phyloP scores from a whole-genome alignment of 192 early-diverging fungal species.

The Podila epicladia region DNA sequence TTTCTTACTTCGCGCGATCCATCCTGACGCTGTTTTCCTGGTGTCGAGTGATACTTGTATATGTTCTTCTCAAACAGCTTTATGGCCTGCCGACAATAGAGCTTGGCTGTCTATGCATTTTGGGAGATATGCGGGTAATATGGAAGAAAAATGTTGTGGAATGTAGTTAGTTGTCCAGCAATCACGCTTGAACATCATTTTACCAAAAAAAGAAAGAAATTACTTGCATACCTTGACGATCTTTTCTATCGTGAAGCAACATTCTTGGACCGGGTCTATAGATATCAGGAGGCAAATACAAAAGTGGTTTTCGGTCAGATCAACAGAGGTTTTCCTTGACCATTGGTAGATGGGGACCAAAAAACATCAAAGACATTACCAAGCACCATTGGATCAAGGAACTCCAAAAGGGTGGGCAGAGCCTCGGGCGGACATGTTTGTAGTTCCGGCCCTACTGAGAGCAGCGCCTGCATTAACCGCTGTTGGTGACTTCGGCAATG shows the following conservation, averaged over 20 bases:
- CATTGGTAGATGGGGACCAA: background rate
- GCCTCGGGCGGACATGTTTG: slow-evolving; percentile 23
- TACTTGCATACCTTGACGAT: slow-evolving; percentile 22
- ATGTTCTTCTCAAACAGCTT: slow-evolving; percentile 28
- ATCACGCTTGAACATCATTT: no score
- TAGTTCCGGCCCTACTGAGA: slow-evolving; percentile 33
- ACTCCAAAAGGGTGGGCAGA: slow-evolving; percentile 17
- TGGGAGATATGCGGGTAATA: background rate
- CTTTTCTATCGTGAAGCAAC: slow-evolving; percentile 27
- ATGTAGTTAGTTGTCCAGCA: no score
- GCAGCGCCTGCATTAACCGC: slow-evolving; percentile 42
- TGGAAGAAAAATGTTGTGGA: background rate
- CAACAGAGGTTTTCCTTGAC: background rate
- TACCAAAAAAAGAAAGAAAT: no score
- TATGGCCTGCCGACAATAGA: slow-evolving; percentile 39
- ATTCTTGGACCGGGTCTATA: slow-evolving; percentile 36
- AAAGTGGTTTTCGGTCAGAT: background rate
- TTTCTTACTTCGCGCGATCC: slow-evolving; percentile 23
- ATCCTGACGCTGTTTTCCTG: slow-evolving; percentile 27
- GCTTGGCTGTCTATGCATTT: slow-evolving; percentile 27
- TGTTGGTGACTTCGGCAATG: slow-evolving; percentile 40
- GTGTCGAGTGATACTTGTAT: slow-evolving; percentile 25
- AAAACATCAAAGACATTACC: slow-evolving; percentile 7
- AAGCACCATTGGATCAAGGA: slow-evolving; percentile 37
- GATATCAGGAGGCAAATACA: background rate